Base-by-base conservation (phyloP, 805 yeast species). In the Spathaspora gorwiae region DNA sequence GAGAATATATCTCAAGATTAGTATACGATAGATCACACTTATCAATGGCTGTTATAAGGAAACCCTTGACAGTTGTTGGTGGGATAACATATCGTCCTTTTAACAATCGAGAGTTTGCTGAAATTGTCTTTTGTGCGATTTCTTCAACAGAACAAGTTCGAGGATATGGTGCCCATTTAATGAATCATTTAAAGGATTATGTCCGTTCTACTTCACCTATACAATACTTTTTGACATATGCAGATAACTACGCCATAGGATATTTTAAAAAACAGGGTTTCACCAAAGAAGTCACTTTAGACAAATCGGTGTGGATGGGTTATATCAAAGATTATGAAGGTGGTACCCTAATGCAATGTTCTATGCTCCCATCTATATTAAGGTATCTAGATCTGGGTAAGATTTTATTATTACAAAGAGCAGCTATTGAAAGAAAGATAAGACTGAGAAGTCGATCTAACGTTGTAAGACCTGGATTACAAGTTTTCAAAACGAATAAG, bases 301-400 rank as follows among this genome's bases (percentile, higher is more conserved):
- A 92, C 33, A 85, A 83, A 52, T 79, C 80, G 42, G 76, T 83
- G 31, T 94, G 99, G 99, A 88, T 89, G 94, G 99, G 99, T 2
- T 94, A 94, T 65, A 94, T 94, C 60, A 94, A 94, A 65, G 99
- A 94, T 70, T 94, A 94, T 66, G 99, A 94, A 68, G 99, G 99
- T 26, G 99, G 98, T 55, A 94, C 99, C 0, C 70, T 94, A 49
- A 92, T 94, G 97, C 98, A 94, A 68, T 94, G 99, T 61, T 69
- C 92, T 0, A 90, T 92, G 95, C 71, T 94, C 43, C 97, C 97
- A 1, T 73, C 80, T 41, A 82, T 89, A 46, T 53, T 71, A 41
- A 78, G 98, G 53, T 94, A 94, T 64, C 70, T 94, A 42, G 99
- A 94, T 62, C 84, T 88, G 52, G 84, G 85, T 1, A 92, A 90